Base-by-base conservation (phyloP, 2,329 filamentous ascomycete genomes). In the Talaromyces sp. region DNA sequence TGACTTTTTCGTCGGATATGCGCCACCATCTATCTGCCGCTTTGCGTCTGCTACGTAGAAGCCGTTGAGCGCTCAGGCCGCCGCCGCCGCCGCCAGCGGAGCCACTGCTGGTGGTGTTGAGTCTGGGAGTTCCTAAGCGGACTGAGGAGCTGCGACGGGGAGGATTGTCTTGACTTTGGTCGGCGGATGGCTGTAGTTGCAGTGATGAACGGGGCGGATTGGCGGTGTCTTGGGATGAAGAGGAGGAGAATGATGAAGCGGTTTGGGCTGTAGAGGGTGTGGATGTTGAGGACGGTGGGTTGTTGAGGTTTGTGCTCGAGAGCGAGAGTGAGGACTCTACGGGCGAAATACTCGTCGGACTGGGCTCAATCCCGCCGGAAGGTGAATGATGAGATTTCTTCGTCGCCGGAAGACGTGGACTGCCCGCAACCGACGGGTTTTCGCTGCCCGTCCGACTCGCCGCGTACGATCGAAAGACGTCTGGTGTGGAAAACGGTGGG, bases 1-100 rank as follows among this genome's bases (percentile, higher is more conserved):
- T 95, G 70, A 98, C 86, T 77, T 96, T 96, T 68, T 99, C 95
- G 74, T 99, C 95, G 67, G 93, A 97, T 67, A 99, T 96, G 39
- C 95, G 87, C 95, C 95, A 99, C 95, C 95, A 99, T 44, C 89
- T 87, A 71, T 96, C 89, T 50, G 83, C 84, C 12, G 80, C 76
- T 71, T 85, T 87, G 68, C 83, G 85, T 64, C 84, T 86, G n/a
- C 54, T 39, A 68, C 85, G 87, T 39, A 82, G 74, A 60, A 79
- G 81, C 11, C 73, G 67, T 44, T 64, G 65, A 6, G 72, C 66
- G 37, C 44, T 55, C 14, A 58, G 52, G 14, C 58, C 35, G 21
- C 56, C 48, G 9, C 58, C 35, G 21, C 56, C 48, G 9, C 33
- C 25, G n/a, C 46, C 50, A 3, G 50, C 5, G 11, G 31, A 39